phyloP scores from a whole-genome alignment of 495 filamentous ascomycete species.

The Trichoderma reesei region DNA sequence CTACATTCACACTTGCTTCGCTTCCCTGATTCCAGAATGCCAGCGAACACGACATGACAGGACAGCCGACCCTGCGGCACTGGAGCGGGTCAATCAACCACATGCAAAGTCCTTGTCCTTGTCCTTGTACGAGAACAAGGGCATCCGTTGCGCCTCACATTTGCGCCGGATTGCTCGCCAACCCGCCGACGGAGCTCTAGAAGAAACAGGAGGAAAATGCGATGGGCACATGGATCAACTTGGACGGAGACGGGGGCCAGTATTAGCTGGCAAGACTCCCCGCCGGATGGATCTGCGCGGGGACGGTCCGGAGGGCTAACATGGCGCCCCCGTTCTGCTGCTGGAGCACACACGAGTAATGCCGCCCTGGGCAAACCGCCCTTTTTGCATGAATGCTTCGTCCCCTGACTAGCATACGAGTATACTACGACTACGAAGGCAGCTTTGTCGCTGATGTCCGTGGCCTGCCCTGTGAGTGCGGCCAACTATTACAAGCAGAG shows the following conservation, averaged over 20 bases:
- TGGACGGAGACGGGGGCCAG: background rate
- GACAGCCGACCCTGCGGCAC: too few species aligned
- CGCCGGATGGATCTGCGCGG: slow-evolving; percentile 7
- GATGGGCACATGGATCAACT: background rate
- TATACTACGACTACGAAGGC: background rate
- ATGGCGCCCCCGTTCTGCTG: background rate
- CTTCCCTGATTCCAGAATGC: too few species aligned
- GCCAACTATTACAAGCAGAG: too few species aligned
- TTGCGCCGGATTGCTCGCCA: background rate
- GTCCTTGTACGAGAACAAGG: too few species aligned
- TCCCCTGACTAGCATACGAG: slow-evolving; percentile 1
- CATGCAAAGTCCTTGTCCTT: too few species aligned
- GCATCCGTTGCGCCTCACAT: too few species aligned
- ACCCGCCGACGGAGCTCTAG: background rate
- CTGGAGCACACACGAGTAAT: background rate
- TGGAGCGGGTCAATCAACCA: too few species aligned
- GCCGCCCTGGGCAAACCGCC: background rate
- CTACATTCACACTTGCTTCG: too few species aligned
- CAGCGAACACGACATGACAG: too few species aligned
- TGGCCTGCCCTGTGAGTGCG: too few species aligned
- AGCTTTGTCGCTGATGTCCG: too few species aligned
- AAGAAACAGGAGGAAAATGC: background rate
- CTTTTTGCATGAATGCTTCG: background rate
- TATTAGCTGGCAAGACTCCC: background rate
- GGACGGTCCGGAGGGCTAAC: background rate